A percentile compares a stretch with the other conserved stretches of the same genome.
These are phyloP conservation scores for Cyclocybe cylindracea DNA, from an alignment of 768 basidiomycete genomes.

Conservation along the genomic window DNA sequence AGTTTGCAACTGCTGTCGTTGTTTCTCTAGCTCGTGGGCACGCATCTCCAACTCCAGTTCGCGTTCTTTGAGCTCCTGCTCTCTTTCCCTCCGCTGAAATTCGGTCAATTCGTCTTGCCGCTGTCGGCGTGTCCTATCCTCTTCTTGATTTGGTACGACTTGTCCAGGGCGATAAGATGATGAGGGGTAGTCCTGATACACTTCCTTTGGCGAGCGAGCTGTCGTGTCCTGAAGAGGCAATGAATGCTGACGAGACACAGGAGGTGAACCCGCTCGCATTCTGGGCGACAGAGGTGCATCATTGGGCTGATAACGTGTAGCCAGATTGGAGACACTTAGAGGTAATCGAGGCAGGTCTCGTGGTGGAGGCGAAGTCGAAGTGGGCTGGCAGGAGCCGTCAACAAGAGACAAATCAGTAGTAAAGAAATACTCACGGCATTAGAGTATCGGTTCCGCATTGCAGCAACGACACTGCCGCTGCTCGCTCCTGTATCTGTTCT, in stretches of 20 bases:
- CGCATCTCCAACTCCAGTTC: constrained; percentile 57
- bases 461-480: constrained; percentile 63
- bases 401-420: background rate
- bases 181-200: constrained; percentile 9
- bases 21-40: constrained; percentile 57
- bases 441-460: constrained; percentile 66
- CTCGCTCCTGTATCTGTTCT: constrained; percentile 55
- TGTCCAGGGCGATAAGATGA: constrained; percentile 3
- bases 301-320: constrained; percentile 57
- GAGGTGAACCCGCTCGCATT: constrained; percentile 23
- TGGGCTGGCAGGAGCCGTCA: constrained; percentile 36
- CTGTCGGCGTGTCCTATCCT: constrained; percentile 33
- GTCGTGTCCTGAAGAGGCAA: constrained; percentile 24
- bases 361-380: constrained; percentile 51
- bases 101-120: constrained; percentile 52
- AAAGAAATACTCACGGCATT: constrained; percentile 44
- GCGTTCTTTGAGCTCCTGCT: constrained; percentile 49
- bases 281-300: constrained; percentile 44
- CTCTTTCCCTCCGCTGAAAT: constrained; percentile 55
- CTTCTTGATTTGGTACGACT: constrained; percentile 21
- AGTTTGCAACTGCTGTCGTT: constrained; percentile 44
- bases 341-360: constrained; percentile 67
- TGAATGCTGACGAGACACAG: constrained; percentile 29
- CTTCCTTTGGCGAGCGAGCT: constrained; percentile 17
- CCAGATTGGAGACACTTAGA: constrained; percentile 62